Base-by-base conservation (phyloP, 495 filamentous ascomycete species). In the Aspergillus coremiiformis region DNA sequence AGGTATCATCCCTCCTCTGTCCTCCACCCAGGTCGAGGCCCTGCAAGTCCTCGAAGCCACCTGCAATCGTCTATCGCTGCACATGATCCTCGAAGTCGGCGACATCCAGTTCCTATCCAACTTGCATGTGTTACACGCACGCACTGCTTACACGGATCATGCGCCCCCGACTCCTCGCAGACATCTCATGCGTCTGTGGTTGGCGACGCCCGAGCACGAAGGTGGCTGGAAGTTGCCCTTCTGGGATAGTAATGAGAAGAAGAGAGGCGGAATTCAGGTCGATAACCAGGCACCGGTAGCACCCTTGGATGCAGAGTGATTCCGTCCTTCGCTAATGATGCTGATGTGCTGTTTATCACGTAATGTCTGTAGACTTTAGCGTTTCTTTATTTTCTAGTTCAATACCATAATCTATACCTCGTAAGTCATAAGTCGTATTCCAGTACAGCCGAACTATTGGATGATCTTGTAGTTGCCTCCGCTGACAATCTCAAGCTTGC, bases 211-310 rank as follows among this genome's bases (percentile, higher is more conserved):
- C 0, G 87, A 92, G 70, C 65, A 66, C 23, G 90, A 94, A 65
- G 90, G 89, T 0, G 90, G 90, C 0, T 95, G 89, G 90, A 84
- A 78, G 47, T 66, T 92, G 66, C 88, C 88, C 10, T 92, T 89
- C 66, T 80, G 80, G 59, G 90, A 94, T 74, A 83, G 80, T 44
- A 71, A 80, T 51, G 82, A 90, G 74, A 86, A 86, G 78, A 95
- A 93, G 75, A 69, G 90, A 15, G 88, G 90, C 0, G 90, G 90
- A 0, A 84, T 95, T 44, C 90, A 94, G 67, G 89, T 95, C 11
- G 80, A 93, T 68, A 78, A 94, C 65, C 83, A 79, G 37, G 62
- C 79, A 12, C 87, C 89, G 21, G 71, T 76, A 23, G 79, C 79
- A 56, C 84, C 83, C 4, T 66, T 87, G 49, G 85, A 89, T 77